phyloP scores from a whole-genome alignment of 1,139 yeast species.

The Debaryomyces psychrophilus region DNA sequence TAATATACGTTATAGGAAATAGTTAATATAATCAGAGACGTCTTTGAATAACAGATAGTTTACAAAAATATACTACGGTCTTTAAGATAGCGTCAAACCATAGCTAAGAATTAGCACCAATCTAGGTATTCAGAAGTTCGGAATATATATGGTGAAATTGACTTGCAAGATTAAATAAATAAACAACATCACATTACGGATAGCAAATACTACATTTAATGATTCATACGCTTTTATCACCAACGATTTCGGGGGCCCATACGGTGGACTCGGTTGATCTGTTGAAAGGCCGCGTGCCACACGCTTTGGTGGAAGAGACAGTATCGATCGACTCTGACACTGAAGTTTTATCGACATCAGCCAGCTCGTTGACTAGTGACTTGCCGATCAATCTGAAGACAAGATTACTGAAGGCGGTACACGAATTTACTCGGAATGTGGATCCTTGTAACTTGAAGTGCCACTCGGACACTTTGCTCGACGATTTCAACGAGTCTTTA shows the following conservation, averaged over 20 bases:
- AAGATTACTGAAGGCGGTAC: not conserved
- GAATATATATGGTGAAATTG: not conserved
- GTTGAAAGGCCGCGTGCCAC: not conserved
- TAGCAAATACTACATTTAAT: not conserved
- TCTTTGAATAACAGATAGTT: not conserved
- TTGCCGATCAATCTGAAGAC: not conserved
- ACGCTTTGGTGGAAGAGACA: not conserved
- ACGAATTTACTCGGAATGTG: not conserved
- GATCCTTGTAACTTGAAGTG: slow-evolving; percentile 10
- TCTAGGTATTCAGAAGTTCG: too few species aligned
- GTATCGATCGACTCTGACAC: not conserved
- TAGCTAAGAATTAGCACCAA: too few species aligned
- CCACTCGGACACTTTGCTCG: slow-evolving; percentile 22
- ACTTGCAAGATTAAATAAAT: not conserved
- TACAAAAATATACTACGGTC: too few species aligned
- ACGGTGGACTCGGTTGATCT: not conserved
- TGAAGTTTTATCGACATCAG: not conserved
- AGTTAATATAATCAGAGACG: not conserved
- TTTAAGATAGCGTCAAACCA: too few species aligned
- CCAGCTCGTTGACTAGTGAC: slow-evolving; percentile 1
- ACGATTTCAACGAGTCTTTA: slow-evolving; percentile 37
- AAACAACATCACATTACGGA: not conserved
- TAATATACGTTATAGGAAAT: not conserved
- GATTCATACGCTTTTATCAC: not conserved
- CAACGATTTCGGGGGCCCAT: not conserved